A percentile compares a stretch with the other conserved stretches of the same genome.
These are phyloP conservation scores for Geotrichum fermentans DNA, from an alignment of 1,139 yeast genomes.

Conservation along the genomic window DNA sequence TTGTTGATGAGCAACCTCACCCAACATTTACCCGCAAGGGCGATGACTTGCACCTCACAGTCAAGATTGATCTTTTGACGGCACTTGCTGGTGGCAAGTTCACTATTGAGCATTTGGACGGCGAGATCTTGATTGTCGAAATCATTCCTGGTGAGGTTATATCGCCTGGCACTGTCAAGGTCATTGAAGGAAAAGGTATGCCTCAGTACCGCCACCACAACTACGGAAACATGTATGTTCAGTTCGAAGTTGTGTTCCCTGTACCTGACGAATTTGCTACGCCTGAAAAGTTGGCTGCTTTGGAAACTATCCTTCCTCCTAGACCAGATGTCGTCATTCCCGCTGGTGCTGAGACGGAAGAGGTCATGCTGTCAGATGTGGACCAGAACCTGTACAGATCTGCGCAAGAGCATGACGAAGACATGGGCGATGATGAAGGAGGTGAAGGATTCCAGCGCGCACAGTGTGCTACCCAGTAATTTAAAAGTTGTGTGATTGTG, in stretches of 20 bases:
- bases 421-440: conserved; percentile 47
- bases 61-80: conserved; percentile 84
- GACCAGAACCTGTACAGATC: conserved; percentile 51
- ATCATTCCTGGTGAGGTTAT: conserved; percentile 92
- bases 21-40: conserved; percentile 79
- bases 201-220: conserved; percentile 52
- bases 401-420: conserved; percentile 33
- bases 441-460: conserved; percentile 59
- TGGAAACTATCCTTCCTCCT: conserved; percentile 44
- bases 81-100: conserved; percentile 95
- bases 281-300: conserved; percentile 37
- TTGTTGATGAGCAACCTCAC: conserved; percentile 85
- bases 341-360: conserved; percentile 56
- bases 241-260: conserved; percentile 53
- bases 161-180: conserved; percentile 75
- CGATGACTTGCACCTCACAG: conserved; percentile 78
- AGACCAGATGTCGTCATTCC: conserved; percentile 36
- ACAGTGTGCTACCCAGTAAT: conserved; percentile 69
- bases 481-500: neutral
- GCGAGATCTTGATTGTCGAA: conserved; percentile 77
- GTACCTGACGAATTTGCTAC: conserved; percentile 36
- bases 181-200: conserved; percentile 94
- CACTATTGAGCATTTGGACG: conserved; percentile 70
- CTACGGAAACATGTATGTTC: conserved; percentile 48
- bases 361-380: conserved; percentile 62